Base-by-base conservation (phyloP, 192 early-diverging fungal genomes). In the Entomortierella parvispora region DNA sequence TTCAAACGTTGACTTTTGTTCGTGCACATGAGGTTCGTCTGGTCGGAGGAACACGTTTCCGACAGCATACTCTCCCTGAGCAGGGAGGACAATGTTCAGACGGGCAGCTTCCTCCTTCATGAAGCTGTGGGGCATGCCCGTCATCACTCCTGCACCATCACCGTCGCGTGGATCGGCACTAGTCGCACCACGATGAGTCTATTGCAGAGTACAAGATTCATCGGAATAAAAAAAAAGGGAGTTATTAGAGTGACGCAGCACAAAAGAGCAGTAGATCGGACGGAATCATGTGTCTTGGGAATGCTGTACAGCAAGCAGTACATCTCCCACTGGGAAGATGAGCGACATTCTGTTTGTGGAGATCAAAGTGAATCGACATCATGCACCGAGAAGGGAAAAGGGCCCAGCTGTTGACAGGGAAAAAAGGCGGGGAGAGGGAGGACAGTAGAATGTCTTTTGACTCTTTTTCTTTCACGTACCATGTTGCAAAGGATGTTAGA, bases 91-190 rank as follows among this genome's bases (percentile, higher is more conserved):
- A 57, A 93, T 82, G 53, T 88, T 89, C 43, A 91, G 85, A 40
- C 85, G 68, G 3, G 62, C 51, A 33, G 90, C 86, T 54, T 91
- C 92, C 52, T 84, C 82, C 25, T 83, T 76, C 69, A 99, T 88
- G 68, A 97, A 90, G 50, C 88, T 81, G 87, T 99, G 95, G 26
- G 97, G 97, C 78, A 99, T 96, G 22, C 90, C 88, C 6, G 91
- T 85, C 97, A 99, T 99, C 49, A 97, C 92, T 58, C 97, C 97
- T n/a, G 96, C 96, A 68, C 96, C 97, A 82, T 99, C 97, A 65
- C 97, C 97, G 74, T 99, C 97, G 29, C 96, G 90, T 53, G 90
- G 88, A 76, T 98, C 96, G 44, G 96, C 94, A 58, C 94, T 94
- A 7, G 90, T 90, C 15, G 96, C 97, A 69, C 97, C 97, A 65